A percentile compares a stretch with the other conserved stretches of the same genome.
Conservation (phyloP, 1,284 basidiomycete genomes). For the Trichosporon sp. region DNA sequence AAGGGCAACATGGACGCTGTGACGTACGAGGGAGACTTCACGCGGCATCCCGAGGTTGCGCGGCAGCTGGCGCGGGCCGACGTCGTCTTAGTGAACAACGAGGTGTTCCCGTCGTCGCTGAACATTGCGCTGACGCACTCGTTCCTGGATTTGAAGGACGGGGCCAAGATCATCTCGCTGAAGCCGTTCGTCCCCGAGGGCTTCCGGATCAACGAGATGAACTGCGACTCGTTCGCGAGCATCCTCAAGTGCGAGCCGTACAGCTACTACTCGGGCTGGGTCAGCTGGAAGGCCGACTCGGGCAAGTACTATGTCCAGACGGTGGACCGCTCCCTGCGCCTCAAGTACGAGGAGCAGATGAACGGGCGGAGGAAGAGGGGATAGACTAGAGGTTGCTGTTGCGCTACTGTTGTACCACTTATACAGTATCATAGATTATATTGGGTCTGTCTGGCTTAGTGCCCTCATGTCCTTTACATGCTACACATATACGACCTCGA, state of each 20-base stretch:
- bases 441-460: neutral
- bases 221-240: constrained; percentile 47
- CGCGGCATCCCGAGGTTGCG: constrained; percentile 39
- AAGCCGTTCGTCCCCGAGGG: constrained; percentile 55
- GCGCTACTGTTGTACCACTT: neutral
- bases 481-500: constrained; percentile 3
- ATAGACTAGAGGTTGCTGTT: neutral
- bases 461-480: constrained; percentile 3
- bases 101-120: constrained; percentile 54
- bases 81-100: constrained; percentile 58
- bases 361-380: constrained; percentile 23
- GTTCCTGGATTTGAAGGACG: constrained; percentile 57
- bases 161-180: constrained; percentile 54
- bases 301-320: constrained; percentile 41
- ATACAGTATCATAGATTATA: constrained; percentile 8
- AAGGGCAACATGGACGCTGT: constrained; percentile 48
- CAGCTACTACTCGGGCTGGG: constrained; percentile 43
- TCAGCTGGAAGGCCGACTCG: constrained; percentile 46
- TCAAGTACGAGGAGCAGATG: constrained; percentile 38
- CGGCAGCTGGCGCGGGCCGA: constrained; percentile 51
- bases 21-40: constrained; percentile 55
- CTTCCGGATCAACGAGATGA: constrained; percentile 53
- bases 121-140: constrained; percentile 55
- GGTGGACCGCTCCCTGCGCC: constrained; percentile 36
- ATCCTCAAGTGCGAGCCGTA: constrained; percentile 36